phyloP scores from a whole-genome alignment of 2,329 filamentous ascomycete genomes.

The Penicillium concentricum region DNA sequence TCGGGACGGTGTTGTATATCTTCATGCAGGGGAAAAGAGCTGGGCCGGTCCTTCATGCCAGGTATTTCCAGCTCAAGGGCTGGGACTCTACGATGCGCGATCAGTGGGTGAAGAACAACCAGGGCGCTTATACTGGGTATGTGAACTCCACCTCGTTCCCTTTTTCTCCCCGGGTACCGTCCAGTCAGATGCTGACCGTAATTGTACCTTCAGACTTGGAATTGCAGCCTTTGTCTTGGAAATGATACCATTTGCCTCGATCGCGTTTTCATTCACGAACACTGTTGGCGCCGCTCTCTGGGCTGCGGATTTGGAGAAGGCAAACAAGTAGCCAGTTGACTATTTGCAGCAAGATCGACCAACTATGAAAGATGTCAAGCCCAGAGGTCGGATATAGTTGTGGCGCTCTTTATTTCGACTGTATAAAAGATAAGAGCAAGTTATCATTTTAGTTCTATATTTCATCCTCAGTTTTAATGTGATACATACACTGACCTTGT shows the following conservation, averaged over 20 bases:
- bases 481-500: background rate
- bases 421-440: background rate
- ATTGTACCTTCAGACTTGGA: conserved; percentile 52
- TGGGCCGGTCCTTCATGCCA: conserved; percentile 54
- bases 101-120: conserved; percentile 68
- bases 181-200: conserved; percentile 7
- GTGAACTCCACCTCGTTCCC: conserved; percentile 31
- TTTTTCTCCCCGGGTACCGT: conserved; percentile 1
- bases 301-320: conserved; percentile 78
- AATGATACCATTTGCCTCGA: conserved; percentile 77
- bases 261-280: conserved; percentile 88
- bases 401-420: background rate
- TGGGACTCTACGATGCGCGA: conserved; percentile 67
- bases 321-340: conserved; percentile 24
- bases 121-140: conserved; percentile 78
- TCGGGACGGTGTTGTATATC: conserved; percentile 81
- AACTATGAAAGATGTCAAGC: background rate
- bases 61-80: conserved; percentile 90
- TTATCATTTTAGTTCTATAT: background rate
- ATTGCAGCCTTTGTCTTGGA: conserved; percentile 80
- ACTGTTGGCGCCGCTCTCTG: conserved; percentile 90
- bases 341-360: background rate
- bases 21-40: conserved; percentile 65
- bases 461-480: background rate
- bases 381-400: too few species aligned